A percentile compares a stretch with the other conserved stretches of the same genome.
These are phyloP conservation scores for Arthrobotrys sinensis DNA, from an alignment of 2,329 filamentous ascomycete species.

Conservation along the genomic window DNA sequence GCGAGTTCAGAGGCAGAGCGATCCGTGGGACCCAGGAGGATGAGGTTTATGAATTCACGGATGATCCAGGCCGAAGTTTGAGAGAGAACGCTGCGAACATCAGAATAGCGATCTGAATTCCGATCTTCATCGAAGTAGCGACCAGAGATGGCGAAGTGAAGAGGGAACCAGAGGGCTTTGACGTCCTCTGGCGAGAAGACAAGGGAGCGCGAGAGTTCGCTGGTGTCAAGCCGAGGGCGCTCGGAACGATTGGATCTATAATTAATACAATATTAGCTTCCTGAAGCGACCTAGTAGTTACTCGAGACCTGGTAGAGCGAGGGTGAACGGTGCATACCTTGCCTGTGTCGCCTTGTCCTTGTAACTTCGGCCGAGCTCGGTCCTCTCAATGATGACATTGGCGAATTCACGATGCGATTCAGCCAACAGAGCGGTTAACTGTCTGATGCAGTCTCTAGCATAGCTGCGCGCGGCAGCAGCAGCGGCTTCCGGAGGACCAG, in stretches of 20 bases:
- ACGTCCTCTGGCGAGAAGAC: conserved; percentile 58
- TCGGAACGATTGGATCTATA: conserved; percentile 43
- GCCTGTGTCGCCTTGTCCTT: conserved; percentile 45
- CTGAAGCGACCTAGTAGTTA: background rate
- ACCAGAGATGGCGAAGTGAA: conserved; percentile 58
- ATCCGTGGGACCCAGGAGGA: conserved; percentile 45
- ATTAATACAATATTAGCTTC: background rate
- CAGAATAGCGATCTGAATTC: conserved; percentile 51
- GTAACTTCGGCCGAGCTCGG: conserved; percentile 45
- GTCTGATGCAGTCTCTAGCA: conserved; percentile 50
- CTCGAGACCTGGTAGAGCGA: background rate
- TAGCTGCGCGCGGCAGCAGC: conserved; percentile 55
- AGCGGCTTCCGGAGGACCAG: conserved; percentile 54
- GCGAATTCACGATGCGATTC: conserved; percentile 58
- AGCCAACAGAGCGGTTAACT: conserved; percentile 47
- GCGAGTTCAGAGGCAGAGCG: conserved; percentile 48
- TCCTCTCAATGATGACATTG: conserved; percentile 46
- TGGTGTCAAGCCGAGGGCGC: conserved; percentile 47
- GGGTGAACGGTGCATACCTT: conserved; percentile 19
- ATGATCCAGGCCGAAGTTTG: conserved; percentile 56
- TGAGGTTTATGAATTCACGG: conserved; percentile 60
- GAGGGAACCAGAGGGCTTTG: conserved; percentile 58
- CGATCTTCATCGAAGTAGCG: conserved; percentile 60
- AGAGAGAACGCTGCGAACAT: conserved; percentile 54
- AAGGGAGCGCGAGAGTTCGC: conserved; percentile 54